phyloP scores from a whole-genome alignment of 371 early-diverging fungal species.

The Mortierella sp. region DNA sequence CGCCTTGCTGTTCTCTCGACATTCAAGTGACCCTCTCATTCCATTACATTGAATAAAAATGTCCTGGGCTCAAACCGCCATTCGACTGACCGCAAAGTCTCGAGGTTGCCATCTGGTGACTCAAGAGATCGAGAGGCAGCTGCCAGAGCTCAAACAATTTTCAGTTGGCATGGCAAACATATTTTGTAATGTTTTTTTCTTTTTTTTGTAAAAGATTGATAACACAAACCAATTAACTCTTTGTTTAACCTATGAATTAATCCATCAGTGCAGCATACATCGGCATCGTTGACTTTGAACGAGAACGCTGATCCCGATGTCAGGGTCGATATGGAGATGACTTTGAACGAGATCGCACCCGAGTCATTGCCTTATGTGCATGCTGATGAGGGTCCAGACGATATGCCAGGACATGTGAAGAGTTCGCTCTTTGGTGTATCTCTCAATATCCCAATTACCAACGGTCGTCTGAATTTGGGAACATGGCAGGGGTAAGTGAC shows the following conservation, averaged over 20 bases:
- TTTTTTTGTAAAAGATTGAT: background rate
- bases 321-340: conserved; percentile 87
- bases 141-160: conserved; percentile 75
- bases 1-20: too few species aligned
- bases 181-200: conserved; percentile 69
- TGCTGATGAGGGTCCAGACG: conserved; percentile 76
- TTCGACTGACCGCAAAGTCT: conserved; percentile 68
- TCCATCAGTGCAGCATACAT: conserved; percentile 86
- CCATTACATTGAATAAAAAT: conserved; percentile 38
- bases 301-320: conserved; percentile 90
- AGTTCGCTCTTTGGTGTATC: conserved; percentile 87
- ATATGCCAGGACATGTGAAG: conserved; percentile 89
- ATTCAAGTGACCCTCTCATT: too few species aligned
- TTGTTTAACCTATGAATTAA: background rate
- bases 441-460: conserved; percentile 87
- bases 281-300: conserved; percentile 90
- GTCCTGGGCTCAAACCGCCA: conserved; percentile 75
- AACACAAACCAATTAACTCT: too few species aligned
- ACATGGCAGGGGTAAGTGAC: conserved; percentile 90
- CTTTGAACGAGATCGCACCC: conserved; percentile 82
- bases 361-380: conserved; percentile 85
- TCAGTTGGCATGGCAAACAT: conserved; percentile 89
- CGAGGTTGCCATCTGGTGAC: conserved; percentile 91
- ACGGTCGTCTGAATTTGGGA: conserved; percentile 84
- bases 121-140: conserved; percentile 71